Evolutionary conservation across 257 asterid species (phyloP).

Genomic region (Fraxinus quadrangulata): DNA sequence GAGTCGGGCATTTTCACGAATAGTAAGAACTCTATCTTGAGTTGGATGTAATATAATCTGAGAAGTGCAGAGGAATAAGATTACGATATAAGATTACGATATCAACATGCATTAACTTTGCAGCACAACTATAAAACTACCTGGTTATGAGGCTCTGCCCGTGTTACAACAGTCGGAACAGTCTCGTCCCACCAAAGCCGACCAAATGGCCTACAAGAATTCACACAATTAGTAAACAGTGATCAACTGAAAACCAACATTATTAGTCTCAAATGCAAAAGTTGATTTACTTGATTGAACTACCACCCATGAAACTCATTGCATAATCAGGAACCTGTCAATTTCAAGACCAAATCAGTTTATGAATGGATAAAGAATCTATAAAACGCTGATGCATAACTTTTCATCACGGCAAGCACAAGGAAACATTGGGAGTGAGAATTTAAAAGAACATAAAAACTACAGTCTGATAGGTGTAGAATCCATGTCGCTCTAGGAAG

Average conservation of each 20-base stretch:
- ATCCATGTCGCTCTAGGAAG: not conserved
- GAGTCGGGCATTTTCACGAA: slow-evolving; percentile 87
- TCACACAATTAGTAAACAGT: not conserved
- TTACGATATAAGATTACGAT: not conserved
- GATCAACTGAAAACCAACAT: not conserved
- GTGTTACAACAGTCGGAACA: slow-evolving; percentile 81
- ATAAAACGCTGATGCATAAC: not conserved
- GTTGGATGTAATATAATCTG: slow-evolving; percentile 66
- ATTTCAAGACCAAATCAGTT: not conserved
- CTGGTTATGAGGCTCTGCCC: slow-evolving; percentile 94
- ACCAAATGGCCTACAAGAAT: slow-evolving; percentile 70
- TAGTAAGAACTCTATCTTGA: slow-evolving; percentile 72
- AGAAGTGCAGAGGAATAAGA: not conserved
- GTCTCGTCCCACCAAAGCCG: slow-evolving; percentile 94
- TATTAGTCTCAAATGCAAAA: not conserved
- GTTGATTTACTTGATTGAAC: not conserved
- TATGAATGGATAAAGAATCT: not conserved
- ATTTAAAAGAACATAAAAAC: not conserved
- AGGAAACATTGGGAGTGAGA: not conserved
- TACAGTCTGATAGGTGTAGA: not conserved
- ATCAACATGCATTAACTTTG: not conserved
- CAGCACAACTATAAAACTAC: slow-evolving; percentile 27
- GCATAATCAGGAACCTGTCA: slow-evolving; percentile 1
- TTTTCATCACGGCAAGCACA: not conserved
- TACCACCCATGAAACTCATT: not conserved